Base-by-base conservation (phyloP, 169 alveolate species). In the Cryptosporidium ryanae region DNA sequence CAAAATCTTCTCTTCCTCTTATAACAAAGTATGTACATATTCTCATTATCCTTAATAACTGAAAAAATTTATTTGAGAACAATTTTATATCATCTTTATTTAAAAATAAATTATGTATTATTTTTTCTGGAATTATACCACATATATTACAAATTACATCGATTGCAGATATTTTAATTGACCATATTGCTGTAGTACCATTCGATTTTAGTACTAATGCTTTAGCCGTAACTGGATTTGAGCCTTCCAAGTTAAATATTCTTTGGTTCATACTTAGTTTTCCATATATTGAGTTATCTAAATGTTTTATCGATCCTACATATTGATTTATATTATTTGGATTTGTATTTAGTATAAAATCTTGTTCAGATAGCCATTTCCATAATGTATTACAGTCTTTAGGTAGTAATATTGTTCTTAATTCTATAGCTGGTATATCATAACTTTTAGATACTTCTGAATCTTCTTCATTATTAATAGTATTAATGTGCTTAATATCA, bases 1-100 rank as follows among this genome's bases (percentile, higher is more conserved):
- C 87, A 18, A 89, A 90, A 67, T 90, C 92, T 57, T 93, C 94
- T 46, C 92, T 92, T 81, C 92, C 94, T 25, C 96, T 64, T 34
- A 93, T 68, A 18, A 92, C 89, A 52, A 90, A 93, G 66, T 93
- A 93, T n/a, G 91, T 66, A 83, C 96, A 93, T 18, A 92, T 87
- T 27, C 96, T 93, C 87, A 93, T 91, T 21, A 93, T 82, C 29
- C 92, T 91, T 5, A 93, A 50, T 54, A 93, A 59, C 90, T 92
- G 65, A 90, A 90, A 38, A 89, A 84, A 64, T 70, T 91, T 49
- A 82, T 81, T 31, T 54, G 89, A 66, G 90, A 91, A 25, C 66
- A 89, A 54, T 17, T 65, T 64, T 48, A 25, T 54, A 38, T 31
- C 34, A 13, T 15, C 43, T 38, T 38, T 38, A 18, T 52, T 48